Conservation (phyloP, 129 eudicot species). For the Helichrysum umbraculigerum region DNA sequence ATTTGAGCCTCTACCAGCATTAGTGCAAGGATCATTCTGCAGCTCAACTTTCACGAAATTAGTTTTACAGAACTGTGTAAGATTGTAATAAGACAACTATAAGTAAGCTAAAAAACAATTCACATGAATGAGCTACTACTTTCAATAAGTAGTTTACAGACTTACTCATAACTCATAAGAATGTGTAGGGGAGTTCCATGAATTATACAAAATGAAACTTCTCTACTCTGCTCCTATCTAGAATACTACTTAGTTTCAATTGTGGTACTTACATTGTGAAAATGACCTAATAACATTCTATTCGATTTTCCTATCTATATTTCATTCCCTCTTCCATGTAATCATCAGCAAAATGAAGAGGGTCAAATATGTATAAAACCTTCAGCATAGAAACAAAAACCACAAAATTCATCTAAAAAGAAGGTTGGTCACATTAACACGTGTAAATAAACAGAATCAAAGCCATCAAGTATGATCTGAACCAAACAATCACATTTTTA, state of each 20-base stretch:
- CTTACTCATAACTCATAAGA: neutral
- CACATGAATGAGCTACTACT: neutral
- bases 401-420: too few species aligned
- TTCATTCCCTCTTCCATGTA: neutral
- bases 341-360: neutral
- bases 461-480: neutral
- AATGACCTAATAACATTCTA: neutral
- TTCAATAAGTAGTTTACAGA: neutral
- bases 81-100: too few species aligned
- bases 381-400: neutral
- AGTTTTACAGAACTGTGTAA: neutral
- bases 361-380: neutral
- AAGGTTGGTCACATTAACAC: constrained; percentile 15
- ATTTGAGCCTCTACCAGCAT: constrained; percentile 96
- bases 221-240: constrained; percentile 2
- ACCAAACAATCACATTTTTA: neutral
- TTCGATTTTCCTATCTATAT: neutral
- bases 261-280: neutral
- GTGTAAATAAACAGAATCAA: too few species aligned
- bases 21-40: constrained; percentile 92
- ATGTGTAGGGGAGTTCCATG: neutral
- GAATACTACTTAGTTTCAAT: neutral
- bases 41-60: constrained; percentile 9
- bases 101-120: neutral
- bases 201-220: constrained; percentile 2